phyloP scores from a whole-genome alignment of 2,329 filamentous ascomycete genomes.

The Polytolypa hystricis region DNA sequence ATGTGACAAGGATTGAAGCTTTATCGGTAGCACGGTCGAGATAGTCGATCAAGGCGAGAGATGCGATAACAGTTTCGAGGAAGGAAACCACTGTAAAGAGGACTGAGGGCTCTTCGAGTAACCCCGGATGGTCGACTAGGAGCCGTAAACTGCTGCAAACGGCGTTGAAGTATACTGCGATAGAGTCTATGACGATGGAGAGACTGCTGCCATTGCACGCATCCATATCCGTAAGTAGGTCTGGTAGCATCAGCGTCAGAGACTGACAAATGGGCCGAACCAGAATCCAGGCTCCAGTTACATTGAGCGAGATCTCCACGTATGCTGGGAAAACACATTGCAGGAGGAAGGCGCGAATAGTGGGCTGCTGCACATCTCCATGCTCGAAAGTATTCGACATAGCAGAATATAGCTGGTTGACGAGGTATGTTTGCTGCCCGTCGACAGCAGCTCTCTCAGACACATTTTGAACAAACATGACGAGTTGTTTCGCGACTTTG shows the following conservation, averaged over 20 bases:
- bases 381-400: constrained; percentile 36
- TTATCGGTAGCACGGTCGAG: constrained; percentile 26
- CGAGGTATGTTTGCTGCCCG: constrained; percentile 45
- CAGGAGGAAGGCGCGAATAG: constrained; percentile 41
- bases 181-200: constrained; percentile 23
- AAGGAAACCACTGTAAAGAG: constrained; percentile 30
- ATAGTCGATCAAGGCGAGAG: constrained; percentile 37
- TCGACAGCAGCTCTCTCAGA: constrained; percentile 49
- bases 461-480: constrained; percentile 49
- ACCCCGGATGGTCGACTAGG: constrained; percentile 22
- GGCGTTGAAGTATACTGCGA: constrained; percentile 29
- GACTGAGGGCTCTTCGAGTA: constrained; percentile 29
- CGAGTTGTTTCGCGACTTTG: constrained; percentile 43
- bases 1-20: constrained; percentile 17
- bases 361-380: constrained; percentile 30
- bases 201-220: constrained; percentile 30
- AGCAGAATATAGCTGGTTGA: constrained; percentile 42
- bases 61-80: constrained; percentile 31
- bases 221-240: constrained; percentile 37
- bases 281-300: constrained; percentile 40
- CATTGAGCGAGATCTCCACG: constrained; percentile 38
- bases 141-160: constrained; percentile 26
- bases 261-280: constrained; percentile 43
- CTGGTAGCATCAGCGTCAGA: constrained; percentile 30
- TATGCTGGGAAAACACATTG: constrained; percentile 48